phyloP scores from a whole-genome alignment of 306 rosid species.

The Medicago truncatula region DNA sequence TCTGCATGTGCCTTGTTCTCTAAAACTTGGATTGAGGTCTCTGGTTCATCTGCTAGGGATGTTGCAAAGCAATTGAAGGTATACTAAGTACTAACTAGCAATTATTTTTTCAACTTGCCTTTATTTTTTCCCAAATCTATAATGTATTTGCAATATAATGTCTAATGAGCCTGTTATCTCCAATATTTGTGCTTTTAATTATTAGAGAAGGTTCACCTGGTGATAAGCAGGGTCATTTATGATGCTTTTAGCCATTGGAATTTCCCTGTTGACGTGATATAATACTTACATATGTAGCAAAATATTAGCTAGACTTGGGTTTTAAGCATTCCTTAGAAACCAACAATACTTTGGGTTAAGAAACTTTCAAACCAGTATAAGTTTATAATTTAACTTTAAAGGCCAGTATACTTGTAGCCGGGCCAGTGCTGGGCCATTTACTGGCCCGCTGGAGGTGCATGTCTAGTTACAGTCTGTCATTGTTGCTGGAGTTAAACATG shows the following conservation, averaged over 20 bases:
- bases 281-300: not conserved
- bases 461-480: not conserved
- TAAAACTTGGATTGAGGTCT: constrained; percentile 97
- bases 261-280: not conserved
- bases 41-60: constrained; percentile 95
- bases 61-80: constrained; percentile 97
- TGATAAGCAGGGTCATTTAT: constrained; percentile 14
- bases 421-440: not conserved
- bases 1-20: constrained; percentile 93
- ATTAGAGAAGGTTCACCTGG: not conserved
- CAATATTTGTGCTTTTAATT: not conserved
- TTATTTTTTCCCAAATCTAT: not conserved
- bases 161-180: not conserved
- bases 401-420: constrained; percentile 2
- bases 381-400: not conserved
- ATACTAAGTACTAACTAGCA: constrained; percentile 28
- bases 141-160: constrained; percentile 1
- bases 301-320: not conserved
- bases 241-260: not conserved
- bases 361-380: not conserved
- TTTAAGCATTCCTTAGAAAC: constrained; percentile 19
- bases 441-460: constrained; percentile 3
- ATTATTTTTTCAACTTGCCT: not conserved
- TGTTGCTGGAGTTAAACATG: not conserved
- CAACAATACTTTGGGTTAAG: constrained; percentile 15